phyloP scores from a whole-genome alignment of 805 yeast genomes.

The Saturnispora sekii region DNA sequence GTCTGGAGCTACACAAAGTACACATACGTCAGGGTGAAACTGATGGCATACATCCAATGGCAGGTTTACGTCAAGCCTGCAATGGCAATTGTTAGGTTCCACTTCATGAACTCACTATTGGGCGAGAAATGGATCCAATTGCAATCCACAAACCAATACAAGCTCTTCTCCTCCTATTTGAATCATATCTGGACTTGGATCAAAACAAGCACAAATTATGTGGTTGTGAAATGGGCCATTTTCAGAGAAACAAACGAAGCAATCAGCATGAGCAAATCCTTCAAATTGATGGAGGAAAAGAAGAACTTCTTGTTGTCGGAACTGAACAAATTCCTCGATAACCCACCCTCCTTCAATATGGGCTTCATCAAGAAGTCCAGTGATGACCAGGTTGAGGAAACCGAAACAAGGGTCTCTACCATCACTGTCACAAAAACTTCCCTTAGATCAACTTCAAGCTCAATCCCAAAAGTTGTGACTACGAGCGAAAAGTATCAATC shows the following conservation, averaged over 20 bases:
- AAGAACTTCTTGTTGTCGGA: constrained; percentile 24
- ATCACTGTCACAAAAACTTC: constrained; percentile 1
- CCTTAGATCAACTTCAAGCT: background rate
- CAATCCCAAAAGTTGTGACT: constrained; percentile 11
- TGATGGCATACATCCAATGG: constrained; percentile 14
- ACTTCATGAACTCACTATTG: constrained; percentile 13
- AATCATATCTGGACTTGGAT: constrained; percentile 1
- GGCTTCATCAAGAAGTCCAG: constrained; percentile 2
- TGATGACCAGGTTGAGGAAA: constrained; percentile 1
- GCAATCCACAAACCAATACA: constrained; percentile 10
- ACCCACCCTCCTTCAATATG: constrained; percentile 6
- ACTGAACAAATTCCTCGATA: constrained; percentile 18
- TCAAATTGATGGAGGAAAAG: constrained; percentile 23
- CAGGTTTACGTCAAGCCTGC: constrained; percentile 19
- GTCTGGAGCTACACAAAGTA: constrained; percentile 6
- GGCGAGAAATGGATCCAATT: constrained; percentile 17
- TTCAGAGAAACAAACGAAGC: constrained; percentile 16
- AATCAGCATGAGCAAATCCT: constrained; percentile 21
- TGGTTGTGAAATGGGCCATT: constrained; percentile 12
- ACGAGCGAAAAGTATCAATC: constrained; percentile 21
- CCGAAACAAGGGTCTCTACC: background rate
- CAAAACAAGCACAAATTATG: constrained; percentile 5
- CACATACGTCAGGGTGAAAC: constrained; percentile 7
- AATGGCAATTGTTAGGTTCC: constrained; percentile 7
- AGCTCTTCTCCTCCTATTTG: constrained; percentile 5